A percentile compares a stretch with the other conserved stretches of the same genome.
These are phyloP conservation scores for Fraxinus americana DNA, from an alignment of 257 asterid species.

Conservation along the genomic window DNA sequence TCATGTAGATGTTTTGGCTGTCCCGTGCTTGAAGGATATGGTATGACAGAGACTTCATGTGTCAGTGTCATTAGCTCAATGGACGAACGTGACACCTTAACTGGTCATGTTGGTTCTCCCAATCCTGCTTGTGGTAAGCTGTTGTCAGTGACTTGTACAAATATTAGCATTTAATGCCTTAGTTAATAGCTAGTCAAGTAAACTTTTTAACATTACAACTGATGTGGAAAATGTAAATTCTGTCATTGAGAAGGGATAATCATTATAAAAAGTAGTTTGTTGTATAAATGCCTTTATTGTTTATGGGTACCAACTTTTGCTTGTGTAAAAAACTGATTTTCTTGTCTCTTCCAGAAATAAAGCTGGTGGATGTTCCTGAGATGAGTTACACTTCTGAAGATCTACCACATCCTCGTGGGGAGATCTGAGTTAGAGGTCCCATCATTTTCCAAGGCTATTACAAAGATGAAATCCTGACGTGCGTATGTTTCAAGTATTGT, in stretches of 20 bases:
- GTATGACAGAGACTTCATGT: constrained; percentile 98
- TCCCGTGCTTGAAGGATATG: constrained; percentile 83
- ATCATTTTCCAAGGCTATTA: constrained; percentile 81
- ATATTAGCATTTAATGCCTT: not conserved
- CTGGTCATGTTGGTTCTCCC: constrained; percentile 95
- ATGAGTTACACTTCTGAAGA: constrained; percentile 94
- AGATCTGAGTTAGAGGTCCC: constrained; percentile 96
- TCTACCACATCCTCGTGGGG: constrained; percentile 96
- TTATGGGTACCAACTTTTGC: not conserved
- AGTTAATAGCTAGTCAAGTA: not conserved
- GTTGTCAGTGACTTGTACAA: not conserved
- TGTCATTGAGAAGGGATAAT: constrained; percentile 12
- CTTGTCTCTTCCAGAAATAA: constrained; percentile 56
- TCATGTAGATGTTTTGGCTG: constrained; percentile 85
- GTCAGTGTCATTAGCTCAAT: constrained; percentile 77
- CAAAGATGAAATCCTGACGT: constrained; percentile 91
- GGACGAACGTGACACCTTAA: constrained; percentile 66
- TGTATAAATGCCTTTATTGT: no score
- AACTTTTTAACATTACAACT: constrained; percentile 12
- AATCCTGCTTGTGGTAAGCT: constrained; percentile 92
- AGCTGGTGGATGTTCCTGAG: constrained; percentile 95
- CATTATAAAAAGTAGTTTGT: not conserved
- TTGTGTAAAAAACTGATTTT: constrained; percentile 14
- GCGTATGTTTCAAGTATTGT: constrained; percentile 25
- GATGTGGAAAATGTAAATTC: constrained; percentile 1